Evolutionary conservation across 768 basidiomycete genomes (phyloP), one percentile per base, ranked within the genome.

Genomic region (Rhodotorula taiwanensis): DNA sequence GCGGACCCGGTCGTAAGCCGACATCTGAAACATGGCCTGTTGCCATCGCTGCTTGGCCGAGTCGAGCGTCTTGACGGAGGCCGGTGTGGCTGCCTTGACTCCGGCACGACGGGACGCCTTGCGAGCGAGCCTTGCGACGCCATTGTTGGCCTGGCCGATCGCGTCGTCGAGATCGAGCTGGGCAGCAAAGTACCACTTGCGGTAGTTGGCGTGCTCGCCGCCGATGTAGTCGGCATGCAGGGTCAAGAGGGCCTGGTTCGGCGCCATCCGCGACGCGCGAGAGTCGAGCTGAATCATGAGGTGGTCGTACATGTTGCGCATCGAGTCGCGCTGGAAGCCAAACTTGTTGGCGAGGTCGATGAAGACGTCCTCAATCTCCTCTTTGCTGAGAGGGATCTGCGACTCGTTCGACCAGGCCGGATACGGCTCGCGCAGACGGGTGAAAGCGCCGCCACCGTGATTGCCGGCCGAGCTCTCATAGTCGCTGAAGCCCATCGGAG

Each of bases 171-270:
- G 86, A 76, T 98, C 94, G 63, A 99, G 84, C 76, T 99, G 95
- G 25, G 94, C 92, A 33, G 94, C 95, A 76, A 98, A 99, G 79
- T 99, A 99, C 95, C 95, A 98, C 79, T 97, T 97, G 65, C 95
- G 88, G 78, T 98, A 98, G 79, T 98, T 98, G 53, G 95, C 90
- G 72, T 97, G 87, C 76, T 94, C 88, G 5, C 95, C 95, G 27
- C 95, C 95, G 71, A 99, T 97, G 77, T 98, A 99, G 76, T 98
- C 95, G 61, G 94, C 95, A 72, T 99, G 95, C 4, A 99, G 82
- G 0, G 93, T 98, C 58, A 95, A 80, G 28, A 98, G 79, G 1
- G 95, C 95, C 74, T 94, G 90, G 74, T 90, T 88, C 15, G 95
- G 93, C 0, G 90, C 86, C 94, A 98, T 97, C 48, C 95, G 84